phyloP scores from a whole-genome alignment of 1,284 basidiomycete species.

The Sphagnurus paluster region DNA sequence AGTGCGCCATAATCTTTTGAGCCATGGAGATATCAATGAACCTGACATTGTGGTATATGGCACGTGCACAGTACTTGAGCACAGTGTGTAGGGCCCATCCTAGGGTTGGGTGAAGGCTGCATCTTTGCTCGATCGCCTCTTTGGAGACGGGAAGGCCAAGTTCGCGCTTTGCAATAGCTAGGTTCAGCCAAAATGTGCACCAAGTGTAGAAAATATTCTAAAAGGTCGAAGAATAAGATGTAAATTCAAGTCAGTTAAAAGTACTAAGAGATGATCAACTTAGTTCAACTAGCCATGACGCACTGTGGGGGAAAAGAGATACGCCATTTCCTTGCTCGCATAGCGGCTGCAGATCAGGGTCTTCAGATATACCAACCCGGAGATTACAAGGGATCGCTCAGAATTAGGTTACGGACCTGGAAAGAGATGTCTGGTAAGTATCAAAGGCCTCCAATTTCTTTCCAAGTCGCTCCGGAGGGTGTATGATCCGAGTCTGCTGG shows the following conservation, averaged over 20 bases:
- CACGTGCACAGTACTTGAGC: no score
- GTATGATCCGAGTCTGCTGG: no score
- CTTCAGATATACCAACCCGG: conserved; percentile 13
- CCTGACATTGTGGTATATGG: no score
- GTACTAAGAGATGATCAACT: conserved; percentile 1
- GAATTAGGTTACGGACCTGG: conserved; percentile 56
- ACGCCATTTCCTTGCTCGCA: conserved; percentile 98
- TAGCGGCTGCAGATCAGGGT: conserved; percentile 74
- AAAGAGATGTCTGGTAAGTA: conserved; percentile 74
- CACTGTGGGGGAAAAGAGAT: conserved; percentile 91
- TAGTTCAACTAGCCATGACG: no score
- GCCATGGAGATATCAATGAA: no score
- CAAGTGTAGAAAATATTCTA: conserved; percentile 97
- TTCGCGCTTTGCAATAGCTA: conserved; percentile 96
- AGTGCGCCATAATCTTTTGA: no score
- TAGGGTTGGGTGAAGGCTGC: no score
- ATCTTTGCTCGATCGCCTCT: conserved; percentile 91
- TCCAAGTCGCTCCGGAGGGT: no score
- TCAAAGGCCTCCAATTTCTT: conserved; percentile 64
- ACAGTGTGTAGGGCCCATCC: no score
- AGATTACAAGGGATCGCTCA: not conserved
- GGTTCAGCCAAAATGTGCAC: conserved; percentile 94
- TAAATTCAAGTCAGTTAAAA: not conserved
- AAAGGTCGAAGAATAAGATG: not conserved
- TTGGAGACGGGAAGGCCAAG: conserved; percentile 90